A percentile compares a stretch with the other conserved stretches of the same genome.
phyloP scores from a whole-genome alignment of 1,284 basidiomycete genomes.

The Sphagnurus paluster region DNA sequence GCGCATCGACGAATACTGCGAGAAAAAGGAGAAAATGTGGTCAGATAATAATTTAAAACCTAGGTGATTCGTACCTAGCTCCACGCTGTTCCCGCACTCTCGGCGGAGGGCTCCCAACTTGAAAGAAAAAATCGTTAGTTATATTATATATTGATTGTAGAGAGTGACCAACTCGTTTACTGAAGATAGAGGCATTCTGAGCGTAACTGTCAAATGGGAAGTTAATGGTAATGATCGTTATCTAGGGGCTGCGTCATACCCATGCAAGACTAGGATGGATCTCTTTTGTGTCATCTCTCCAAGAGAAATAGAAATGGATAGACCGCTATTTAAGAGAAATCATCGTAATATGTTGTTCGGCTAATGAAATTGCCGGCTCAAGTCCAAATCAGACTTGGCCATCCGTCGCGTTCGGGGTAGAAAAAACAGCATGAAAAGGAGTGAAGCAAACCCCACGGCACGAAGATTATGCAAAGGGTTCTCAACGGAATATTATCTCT shows the following conservation, averaged over 20 bases:
- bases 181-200: slow-evolving; percentile 80
- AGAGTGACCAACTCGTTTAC: slow-evolving; percentile 63
- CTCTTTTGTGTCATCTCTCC: slow-evolving; percentile 21
- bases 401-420: no score
- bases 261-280: slow-evolving; percentile 60
- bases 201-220: slow-evolving; percentile 58
- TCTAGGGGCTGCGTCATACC: slow-evolving; percentile 34
- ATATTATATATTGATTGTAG: not conserved
- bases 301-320: not conserved
- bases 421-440: no score
- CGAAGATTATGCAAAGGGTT: no score
- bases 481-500: no score
- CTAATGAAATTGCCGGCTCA: slow-evolving; percentile 5
- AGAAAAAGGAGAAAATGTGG: no score
- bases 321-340: no score
- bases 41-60: not conserved
- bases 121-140: not conserved
- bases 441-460: no score
- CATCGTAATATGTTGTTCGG: not conserved
- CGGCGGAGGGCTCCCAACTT: slow-evolving; percentile 79
- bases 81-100: slow-evolving; percentile 64
- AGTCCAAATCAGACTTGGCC: no score
- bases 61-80: slow-evolving; percentile 53
- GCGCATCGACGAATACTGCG: slow-evolving; percentile 81
- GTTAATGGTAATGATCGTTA: not conserved